Evolutionary conservation across 2,329 filamentous ascomycete genomes (phyloP).

Genomic region (Trematosphaeria pertusa): DNA sequence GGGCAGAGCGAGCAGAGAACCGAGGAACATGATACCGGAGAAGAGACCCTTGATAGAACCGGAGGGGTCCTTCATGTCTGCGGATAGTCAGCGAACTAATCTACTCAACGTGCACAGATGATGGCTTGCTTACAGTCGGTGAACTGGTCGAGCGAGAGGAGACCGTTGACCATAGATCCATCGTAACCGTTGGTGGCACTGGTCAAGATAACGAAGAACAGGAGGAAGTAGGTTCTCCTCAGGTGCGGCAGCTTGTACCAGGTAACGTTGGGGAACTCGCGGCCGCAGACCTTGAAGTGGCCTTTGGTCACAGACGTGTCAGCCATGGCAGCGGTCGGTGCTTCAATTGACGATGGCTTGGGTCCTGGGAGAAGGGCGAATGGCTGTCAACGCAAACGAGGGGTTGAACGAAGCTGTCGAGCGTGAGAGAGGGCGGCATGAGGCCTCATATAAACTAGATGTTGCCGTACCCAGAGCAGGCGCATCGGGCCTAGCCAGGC

Average conservation of each 20-base stretch:
- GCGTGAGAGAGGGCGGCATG: constrained; percentile 4
- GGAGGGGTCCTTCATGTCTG: constrained; percentile 31
- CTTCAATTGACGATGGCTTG: constrained; percentile 2
- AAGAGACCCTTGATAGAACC: constrained; percentile 38
- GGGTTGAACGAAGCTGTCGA: constrained; percentile 15
- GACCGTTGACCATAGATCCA: constrained; percentile 33
- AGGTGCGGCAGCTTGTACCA: constrained; percentile 22
- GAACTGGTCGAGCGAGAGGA: constrained; percentile 31
- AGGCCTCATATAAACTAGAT: constrained; percentile 18
- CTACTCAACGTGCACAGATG: background rate
- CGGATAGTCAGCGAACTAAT: background rate
- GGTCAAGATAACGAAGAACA: constrained; percentile 29
- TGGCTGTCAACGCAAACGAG: constrained; percentile 15
- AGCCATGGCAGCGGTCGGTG: constrained; percentile 10
- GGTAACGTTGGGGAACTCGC: constrained; percentile 22
- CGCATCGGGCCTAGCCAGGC: constrained; percentile 8
- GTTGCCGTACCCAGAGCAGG: constrained; percentile 10
- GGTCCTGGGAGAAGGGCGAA: too few species aligned
- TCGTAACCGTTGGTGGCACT: constrained; percentile 27
- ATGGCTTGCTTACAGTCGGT: constrained; percentile 20
- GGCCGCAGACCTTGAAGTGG: constrained; percentile 25
- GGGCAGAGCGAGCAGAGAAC: constrained; percentile 30
- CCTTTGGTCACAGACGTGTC: constrained; percentile 17
- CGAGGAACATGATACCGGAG: constrained; percentile 32
- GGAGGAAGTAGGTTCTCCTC: constrained; percentile 23